These are phyloP conservation scores for Crataegus laevigata DNA, from an alignment of 306 rosid genomes.

Conservation along the genomic window DNA sequence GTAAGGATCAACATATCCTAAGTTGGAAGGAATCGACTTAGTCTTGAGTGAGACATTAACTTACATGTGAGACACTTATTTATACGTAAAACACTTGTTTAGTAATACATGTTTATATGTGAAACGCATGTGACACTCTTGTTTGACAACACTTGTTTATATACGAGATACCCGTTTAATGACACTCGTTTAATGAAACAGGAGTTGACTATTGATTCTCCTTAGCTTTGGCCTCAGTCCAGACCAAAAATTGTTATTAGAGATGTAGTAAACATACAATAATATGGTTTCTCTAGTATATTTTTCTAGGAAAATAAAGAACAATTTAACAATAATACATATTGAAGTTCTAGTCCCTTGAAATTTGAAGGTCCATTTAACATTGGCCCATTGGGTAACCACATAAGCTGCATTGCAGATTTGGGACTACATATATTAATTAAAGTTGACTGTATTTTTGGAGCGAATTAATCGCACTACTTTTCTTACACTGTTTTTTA, in stretches of 20 bases:
- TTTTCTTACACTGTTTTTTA: too few species aligned
- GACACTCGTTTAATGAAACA: not conserved
- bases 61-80: not conserved
- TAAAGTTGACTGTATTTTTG: not conserved
- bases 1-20: not conserved
- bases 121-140: not conserved
- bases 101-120: too few species aligned
- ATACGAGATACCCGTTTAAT: too few species aligned
- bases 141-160: too few species aligned
- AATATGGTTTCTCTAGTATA: not conserved
- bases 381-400: not conserved
- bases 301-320: not conserved
- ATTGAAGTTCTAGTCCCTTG: not conserved
- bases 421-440: not conserved
- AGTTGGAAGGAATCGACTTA: not conserved
- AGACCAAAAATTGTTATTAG: too few species aligned
- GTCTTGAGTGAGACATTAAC: not conserved
- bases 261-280: too few species aligned
- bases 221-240: too few species aligned
- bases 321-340: not conserved
- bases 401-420: not conserved
- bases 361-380: not conserved
- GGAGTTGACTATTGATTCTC: too few species aligned
- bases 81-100: too few species aligned
- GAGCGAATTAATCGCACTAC: too few species aligned